phyloP scores from a whole-genome alignment of 345 rosid genomes.

The Cardamine chenopodiifolia region DNA sequence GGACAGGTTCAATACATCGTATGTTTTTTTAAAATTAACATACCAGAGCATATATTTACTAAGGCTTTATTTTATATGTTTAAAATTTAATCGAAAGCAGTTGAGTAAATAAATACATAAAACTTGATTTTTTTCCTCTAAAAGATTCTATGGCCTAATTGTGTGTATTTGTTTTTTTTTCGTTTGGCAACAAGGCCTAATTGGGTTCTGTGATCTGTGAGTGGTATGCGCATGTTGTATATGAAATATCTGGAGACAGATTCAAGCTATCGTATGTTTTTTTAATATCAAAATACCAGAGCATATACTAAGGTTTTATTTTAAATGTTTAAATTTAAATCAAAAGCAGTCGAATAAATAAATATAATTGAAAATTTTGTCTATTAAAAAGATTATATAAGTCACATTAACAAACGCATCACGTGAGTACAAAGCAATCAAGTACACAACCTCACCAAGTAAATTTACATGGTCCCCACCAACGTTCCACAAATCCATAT shows the following conservation, averaged over 20 bases:
- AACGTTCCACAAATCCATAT: background rate
- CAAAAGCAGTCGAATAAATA: background rate
- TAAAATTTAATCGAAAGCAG: background rate
- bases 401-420: conserved; percentile 29
- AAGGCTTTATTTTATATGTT: background rate
- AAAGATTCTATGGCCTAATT: background rate
- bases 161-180: background rate
- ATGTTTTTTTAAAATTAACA: conserved; percentile 6
- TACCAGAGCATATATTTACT: conserved; percentile 30
- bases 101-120: background rate
- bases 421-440: conserved; percentile 42
- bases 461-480: conserved; percentile 31
- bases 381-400: background rate
- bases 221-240: conserved; percentile 40
- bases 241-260: conserved; percentile 24
- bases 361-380: background rate
- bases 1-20: conserved; percentile 29
- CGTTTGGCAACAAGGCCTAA: background rate
- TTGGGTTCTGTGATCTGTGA: conserved; percentile 19
- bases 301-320: conserved; percentile 34
- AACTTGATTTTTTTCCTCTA: no score
- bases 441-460: conserved; percentile 20
- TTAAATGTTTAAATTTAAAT: background rate
- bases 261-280: conserved; percentile 22
- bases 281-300: conserved; percentile 3